A percentile compares a stretch with the other conserved stretches of the same genome.
Conservation (phyloP, 2,329 filamentous ascomycete species). For the Corynespora cassiicola region DNA sequence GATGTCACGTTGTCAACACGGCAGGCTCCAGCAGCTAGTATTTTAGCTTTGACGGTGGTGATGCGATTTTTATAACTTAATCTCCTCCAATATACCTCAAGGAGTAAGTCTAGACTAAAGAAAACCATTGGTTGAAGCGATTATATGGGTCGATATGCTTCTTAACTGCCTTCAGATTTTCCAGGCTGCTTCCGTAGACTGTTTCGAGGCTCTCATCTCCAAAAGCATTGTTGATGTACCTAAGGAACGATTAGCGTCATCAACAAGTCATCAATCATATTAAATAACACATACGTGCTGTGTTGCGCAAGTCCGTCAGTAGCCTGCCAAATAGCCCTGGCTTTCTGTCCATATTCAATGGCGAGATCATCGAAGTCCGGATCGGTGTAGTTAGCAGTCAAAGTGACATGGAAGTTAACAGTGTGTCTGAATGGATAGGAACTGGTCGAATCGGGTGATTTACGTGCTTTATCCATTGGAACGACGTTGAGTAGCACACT, state of each 20-base stretch:
- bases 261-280: no score
- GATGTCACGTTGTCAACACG: no score
- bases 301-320: neutral
- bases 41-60: no score
- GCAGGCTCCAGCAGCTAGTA: no score
- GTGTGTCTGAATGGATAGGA: slow-evolving; percentile 1
- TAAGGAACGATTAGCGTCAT: neutral
- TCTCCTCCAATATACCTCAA: no score
- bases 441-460: neutral
- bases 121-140: slow-evolving; percentile 2
- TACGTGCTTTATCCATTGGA: slow-evolving; percentile 3
- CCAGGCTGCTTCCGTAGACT: slow-evolving; percentile 1
- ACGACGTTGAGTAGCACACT: slow-evolving; percentile 5
- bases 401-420: slow-evolving; percentile 21
- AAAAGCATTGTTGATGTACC: slow-evolving; percentile 4
- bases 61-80: no score
- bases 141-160: no score
- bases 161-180: neutral
- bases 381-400: slow-evolving; percentile 1
- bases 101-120: no score
- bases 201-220: slow-evolving; percentile 4
- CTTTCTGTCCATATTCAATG: neutral
- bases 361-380: slow-evolving; percentile 1
- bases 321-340: slow-evolving; percentile 3
- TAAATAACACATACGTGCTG: slow-evolving; percentile 3